Conservation (phyloP, 805 yeast species). For the Jamesozyma rosinii region DNA sequence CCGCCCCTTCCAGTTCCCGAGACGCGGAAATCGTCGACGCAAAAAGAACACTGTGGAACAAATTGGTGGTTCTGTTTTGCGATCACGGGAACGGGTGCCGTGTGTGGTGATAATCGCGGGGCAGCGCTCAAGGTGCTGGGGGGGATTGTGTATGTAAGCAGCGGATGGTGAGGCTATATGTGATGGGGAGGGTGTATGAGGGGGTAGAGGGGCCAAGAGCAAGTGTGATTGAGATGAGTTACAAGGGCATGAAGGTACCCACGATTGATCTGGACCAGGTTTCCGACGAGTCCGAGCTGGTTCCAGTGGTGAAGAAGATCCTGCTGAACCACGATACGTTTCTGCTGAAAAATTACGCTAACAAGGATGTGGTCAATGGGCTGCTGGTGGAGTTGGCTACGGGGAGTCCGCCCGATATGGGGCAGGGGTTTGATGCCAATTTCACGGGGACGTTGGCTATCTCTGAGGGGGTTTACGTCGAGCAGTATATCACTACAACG, state of each 20-base stretch:
- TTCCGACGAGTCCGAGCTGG: slow-evolving; percentile 18
- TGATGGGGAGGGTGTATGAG: not conserved
- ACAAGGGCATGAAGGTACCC: slow-evolving; percentile 7
- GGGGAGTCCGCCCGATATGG: slow-evolving; percentile 1
- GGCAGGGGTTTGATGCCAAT: slow-evolving; percentile 22
- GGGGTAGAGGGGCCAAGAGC: not conserved
- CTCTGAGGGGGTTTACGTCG: slow-evolving; percentile 12
- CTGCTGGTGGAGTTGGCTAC: slow-evolving; percentile 6
- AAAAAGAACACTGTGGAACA: not conserved
- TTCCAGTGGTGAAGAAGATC: slow-evolving; percentile 18
- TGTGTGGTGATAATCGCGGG: not conserved
- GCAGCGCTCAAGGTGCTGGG: no score
- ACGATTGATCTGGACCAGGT: slow-evolving; percentile 22
- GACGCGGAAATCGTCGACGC: not conserved
- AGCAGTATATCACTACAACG: slow-evolving; percentile 21
- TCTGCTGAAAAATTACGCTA: slow-evolving; percentile 26
- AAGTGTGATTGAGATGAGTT: not conserved
- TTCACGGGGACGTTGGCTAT: slow-evolving; percentile 21
- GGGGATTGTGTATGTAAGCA: no score
- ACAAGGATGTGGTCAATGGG: slow-evolving; percentile 13
- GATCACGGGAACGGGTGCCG: not conserved
- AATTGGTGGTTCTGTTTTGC: not conserved
- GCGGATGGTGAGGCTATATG: no score
- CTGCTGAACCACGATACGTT: slow-evolving; percentile 20
- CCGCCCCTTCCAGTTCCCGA: no score